phyloP scores from a whole-genome alignment of 2,329 filamentous ascomycete species.

The Aspergillus glaucus region DNA sequence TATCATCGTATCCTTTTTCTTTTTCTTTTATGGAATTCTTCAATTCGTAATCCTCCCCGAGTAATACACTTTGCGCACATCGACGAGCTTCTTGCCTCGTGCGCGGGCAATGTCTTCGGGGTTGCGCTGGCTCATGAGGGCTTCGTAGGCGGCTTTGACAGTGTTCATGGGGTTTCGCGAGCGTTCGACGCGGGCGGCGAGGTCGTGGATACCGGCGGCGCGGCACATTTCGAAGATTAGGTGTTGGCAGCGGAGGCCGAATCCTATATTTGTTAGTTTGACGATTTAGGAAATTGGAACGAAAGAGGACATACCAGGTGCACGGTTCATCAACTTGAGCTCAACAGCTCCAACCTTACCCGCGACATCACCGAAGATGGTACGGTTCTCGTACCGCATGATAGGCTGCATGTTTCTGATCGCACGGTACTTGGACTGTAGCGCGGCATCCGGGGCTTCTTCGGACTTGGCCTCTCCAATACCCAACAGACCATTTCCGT shows the following conservation, averaged over 20 bases:
- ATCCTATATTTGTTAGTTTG: conserved; percentile 53
- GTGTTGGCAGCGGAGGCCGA: conserved; percentile 84
- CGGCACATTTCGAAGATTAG: conserved; percentile 93
- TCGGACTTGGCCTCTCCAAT: conserved; percentile 85
- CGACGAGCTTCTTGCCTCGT: conserved; percentile 88
- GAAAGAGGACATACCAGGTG: conserved; percentile 63
- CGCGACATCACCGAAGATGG: conserved; percentile 78
- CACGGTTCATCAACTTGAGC: conserved; percentile 72
- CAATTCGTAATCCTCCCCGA: conserved; percentile 52
- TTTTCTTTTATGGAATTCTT: neutral
- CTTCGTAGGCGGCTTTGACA: conserved; percentile 82
- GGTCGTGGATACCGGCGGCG: conserved; percentile 76
- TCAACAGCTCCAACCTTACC: conserved; percentile 84
- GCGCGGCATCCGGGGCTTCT: conserved; percentile 60
- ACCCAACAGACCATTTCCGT: conserved; percentile 77
- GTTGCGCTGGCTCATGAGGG: conserved; percentile 73
- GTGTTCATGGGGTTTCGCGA: conserved; percentile 97
- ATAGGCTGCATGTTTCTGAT: conserved; percentile 93
- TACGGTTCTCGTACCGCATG: conserved; percentile 81
- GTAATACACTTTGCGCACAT: conserved; percentile 96
- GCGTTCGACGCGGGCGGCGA: conserved; percentile 74
- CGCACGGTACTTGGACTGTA: conserved; percentile 72
- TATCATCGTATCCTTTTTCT: neutral
- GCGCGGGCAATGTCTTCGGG: conserved; percentile 87
- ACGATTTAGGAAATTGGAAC: conserved; percentile 1